Percentiles rank a stretch among this genome's conserved stretches.
These are phyloP conservation scores for Pseudonitzschia multistriata DNA, from an alignment of 108 stramenopile genomes.

Conservation along the genomic window DNA sequence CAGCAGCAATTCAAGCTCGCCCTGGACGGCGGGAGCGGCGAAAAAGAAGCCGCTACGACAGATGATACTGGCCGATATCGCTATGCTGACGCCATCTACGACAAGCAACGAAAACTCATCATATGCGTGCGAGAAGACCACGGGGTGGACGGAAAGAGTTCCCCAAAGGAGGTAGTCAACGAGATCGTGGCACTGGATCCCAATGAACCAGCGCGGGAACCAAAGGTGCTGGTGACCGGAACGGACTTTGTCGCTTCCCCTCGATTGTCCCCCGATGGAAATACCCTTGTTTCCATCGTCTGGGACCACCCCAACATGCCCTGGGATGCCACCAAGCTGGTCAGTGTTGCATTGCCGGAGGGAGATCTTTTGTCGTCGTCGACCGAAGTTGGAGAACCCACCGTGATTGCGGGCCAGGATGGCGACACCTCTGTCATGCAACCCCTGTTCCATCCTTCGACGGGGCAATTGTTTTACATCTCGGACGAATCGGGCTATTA, in stretches of 20 bases:
- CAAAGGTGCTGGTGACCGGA: slow-evolving; percentile 56
- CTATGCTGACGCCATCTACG: slow-evolving; percentile 52
- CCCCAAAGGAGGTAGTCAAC: slow-evolving; percentile 59
- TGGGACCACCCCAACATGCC: slow-evolving; percentile 90
- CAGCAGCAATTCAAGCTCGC: slow-evolving; percentile 39
- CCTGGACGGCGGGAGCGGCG: neutral
- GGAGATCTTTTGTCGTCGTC: neutral
- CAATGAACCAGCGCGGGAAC: neutral
- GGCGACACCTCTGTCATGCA: slow-evolving; percentile 66
- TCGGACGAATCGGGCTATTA: slow-evolving; percentile 67
- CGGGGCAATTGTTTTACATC: slow-evolving; percentile 58
- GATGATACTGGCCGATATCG: slow-evolving; percentile 39
- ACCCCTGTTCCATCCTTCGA: slow-evolving; percentile 56
- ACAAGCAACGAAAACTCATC: slow-evolving; percentile 24
- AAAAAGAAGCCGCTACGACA: slow-evolving; percentile 5
- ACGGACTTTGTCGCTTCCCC: slow-evolving; percentile 71
- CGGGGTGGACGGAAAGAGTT: slow-evolving; percentile 7
- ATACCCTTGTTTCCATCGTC: slow-evolving; percentile 53
- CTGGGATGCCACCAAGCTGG: neutral
- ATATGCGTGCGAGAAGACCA: slow-evolving; percentile 43
- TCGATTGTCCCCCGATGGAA: slow-evolving; percentile 44
- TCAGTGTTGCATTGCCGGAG: slow-evolving; percentile 6
- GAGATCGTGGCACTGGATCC: slow-evolving; percentile 50
- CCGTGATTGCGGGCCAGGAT: slow-evolving; percentile 51
- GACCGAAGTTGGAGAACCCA: slow-evolving; percentile 9